Conservation (phyloP, 2,329 filamentous ascomycete genomes). For the Colletotrichum sp. region DNA sequence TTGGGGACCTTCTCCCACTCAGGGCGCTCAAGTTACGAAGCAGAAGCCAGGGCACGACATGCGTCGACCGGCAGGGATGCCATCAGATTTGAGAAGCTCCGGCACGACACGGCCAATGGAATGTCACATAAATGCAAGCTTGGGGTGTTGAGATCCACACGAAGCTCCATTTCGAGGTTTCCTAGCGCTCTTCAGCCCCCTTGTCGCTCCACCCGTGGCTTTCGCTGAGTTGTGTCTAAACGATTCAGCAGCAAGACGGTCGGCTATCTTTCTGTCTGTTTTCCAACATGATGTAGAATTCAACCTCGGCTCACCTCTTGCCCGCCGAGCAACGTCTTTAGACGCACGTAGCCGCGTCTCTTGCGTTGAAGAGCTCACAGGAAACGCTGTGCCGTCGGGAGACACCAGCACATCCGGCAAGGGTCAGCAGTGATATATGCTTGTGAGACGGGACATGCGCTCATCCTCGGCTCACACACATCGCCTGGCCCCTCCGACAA, state of each 20-base stretch:
- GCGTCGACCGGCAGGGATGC: background rate
- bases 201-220: conserved; percentile 6
- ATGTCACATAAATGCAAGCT: conserved; percentile 13
- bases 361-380: background rate
- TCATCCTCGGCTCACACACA: background rate
- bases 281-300: background rate
- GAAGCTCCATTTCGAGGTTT: conserved; percentile 13
- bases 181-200: background rate
- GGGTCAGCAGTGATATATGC: background rate
- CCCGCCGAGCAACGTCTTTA: background rate
- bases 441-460: background rate
- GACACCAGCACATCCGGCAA: background rate
- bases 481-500: conserved; percentile 12
- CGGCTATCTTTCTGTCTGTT: background rate
- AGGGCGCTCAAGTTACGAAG: conserved; percentile 16
- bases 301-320: background rate
- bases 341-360: background rate
- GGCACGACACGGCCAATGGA: conserved; percentile 3
- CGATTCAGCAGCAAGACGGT: background rate
- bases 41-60: conserved; percentile 15
- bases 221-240: background rate
- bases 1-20: conserved; percentile 7
- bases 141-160: conserved; percentile 11
- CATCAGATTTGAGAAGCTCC: conserved; percentile 11
- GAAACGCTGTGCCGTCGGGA: background rate